A percentile compares a stretch with the other conserved stretches of the same genome.
phyloP scores from a whole-genome alignment of 495 filamentous ascomycete genomes.

The Poronia punctata region DNA sequence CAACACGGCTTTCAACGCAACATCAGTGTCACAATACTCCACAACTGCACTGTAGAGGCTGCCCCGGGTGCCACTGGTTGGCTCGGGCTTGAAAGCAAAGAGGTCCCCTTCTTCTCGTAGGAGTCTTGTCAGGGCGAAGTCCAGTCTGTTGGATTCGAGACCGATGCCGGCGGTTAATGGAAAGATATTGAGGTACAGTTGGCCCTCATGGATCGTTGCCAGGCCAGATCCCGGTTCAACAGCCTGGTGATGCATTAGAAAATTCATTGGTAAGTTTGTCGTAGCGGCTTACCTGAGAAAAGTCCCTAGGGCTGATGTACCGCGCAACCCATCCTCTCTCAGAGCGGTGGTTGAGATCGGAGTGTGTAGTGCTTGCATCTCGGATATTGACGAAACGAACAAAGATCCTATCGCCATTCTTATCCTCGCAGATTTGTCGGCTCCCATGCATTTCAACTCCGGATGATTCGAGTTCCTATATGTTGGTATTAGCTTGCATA shows the following conservation, averaged over 20 bases:
- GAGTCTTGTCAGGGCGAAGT: conserved; percentile 40
- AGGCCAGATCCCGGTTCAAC: conserved; percentile 17
- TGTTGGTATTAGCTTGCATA: background rate
- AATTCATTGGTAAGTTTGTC: background rate
- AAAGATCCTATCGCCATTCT: conserved; percentile 34
- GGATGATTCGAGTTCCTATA: conserved; percentile 27
- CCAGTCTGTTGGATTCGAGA: conserved; percentile 23
- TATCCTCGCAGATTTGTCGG: conserved; percentile 18
- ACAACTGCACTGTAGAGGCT: conserved; percentile 34
- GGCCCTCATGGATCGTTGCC: conserved; percentile 42
- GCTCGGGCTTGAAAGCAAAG: conserved; percentile 39
- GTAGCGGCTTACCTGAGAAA: conserved; percentile 23
- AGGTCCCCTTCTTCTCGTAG: conserved; percentile 49
- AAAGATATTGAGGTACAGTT: conserved; percentile 41
- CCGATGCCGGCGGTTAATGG: conserved; percentile 14
- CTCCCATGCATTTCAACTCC: conserved; percentile 24
- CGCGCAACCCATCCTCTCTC: conserved; percentile 43
- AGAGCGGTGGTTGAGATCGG: conserved; percentile 32
- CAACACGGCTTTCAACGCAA: conserved; percentile 26
- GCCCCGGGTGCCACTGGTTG: conserved; percentile 21
- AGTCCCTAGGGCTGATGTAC: conserved; percentile 42
- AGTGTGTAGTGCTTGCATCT: conserved; percentile 44
- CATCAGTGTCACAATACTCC: conserved; percentile 50
- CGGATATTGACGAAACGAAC: conserved; percentile 52
- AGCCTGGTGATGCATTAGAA: conserved; percentile 7